Percentiles rank a stretch among this genome's conserved stretches.
Conservation (phyloP, 768 basidiomycete species). For the Tylopilus felleus region DNA sequence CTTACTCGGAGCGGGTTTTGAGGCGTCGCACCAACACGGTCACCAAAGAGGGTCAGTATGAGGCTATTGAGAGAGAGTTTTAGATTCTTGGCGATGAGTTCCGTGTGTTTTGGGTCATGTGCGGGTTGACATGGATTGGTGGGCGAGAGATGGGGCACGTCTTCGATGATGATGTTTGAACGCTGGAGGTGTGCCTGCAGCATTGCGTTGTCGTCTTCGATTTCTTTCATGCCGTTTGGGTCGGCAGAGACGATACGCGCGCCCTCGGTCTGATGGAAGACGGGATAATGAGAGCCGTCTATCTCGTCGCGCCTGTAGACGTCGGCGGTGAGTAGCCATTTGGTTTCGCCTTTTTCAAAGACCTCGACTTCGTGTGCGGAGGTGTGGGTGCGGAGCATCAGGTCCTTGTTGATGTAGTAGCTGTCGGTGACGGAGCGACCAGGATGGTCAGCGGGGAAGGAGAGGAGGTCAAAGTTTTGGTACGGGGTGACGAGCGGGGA, state of each 20-base stretch:
- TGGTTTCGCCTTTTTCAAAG: conserved; percentile 69
- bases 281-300: conserved; percentile 93
- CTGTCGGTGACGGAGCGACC: conserved; percentile 88
- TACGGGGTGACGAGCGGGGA: conserved; percentile 87
- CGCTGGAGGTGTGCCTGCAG: conserved; percentile 57
- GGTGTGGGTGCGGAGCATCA: conserved; percentile 96
- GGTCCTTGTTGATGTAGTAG: conserved; percentile 88
- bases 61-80: conserved; percentile 88
- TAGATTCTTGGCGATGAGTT: conserved; percentile 76
- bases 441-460: conserved; percentile 91
- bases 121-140: conserved; percentile 77
- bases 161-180: conserved; percentile 84
- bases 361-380: conserved; percentile 97
- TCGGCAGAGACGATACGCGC: conserved; percentile 74
- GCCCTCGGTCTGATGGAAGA: conserved; percentile 98
- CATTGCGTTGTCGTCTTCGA: conserved; percentile 68
- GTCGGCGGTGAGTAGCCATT: conserved; percentile 93
- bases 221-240: conserved; percentile 51
- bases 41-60: conserved; percentile 78
- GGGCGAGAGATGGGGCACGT: conserved; percentile 67
- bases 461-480: conserved; percentile 96
- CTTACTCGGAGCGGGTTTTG: conserved; percentile 80
- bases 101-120: conserved; percentile 73
- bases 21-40: conserved; percentile 43
- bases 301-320: conserved; percentile 99